phyloP scores from a whole-genome alignment of 2,329 filamentous ascomycete genomes.

The Alternaria metachromatica region DNA sequence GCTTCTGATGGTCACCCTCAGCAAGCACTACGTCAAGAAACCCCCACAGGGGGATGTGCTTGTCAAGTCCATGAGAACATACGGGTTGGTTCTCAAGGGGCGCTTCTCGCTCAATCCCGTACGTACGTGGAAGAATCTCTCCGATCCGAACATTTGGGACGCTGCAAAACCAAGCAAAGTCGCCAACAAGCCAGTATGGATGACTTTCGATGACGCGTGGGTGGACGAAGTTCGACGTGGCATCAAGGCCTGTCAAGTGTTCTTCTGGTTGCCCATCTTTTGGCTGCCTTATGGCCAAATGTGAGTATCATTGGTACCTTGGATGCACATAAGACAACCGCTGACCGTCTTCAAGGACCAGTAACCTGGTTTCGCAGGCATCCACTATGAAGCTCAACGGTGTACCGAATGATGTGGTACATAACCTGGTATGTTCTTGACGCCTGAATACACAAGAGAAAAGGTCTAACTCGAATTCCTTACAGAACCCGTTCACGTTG shows the following conservation, averaged over 20 bases:
- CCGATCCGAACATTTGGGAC: constrained; percentile 49
- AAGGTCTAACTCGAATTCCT: neutral
- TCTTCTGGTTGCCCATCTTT: constrained; percentile 58
- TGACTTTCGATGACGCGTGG: constrained; percentile 82
- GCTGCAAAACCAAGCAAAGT: constrained; percentile 69
- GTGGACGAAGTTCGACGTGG: constrained; percentile 61
- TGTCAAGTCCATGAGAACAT: constrained; percentile 69
- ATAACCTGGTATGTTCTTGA: constrained; percentile 61
- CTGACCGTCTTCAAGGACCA: constrained; percentile 55
- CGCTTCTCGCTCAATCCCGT: constrained; percentile 66
- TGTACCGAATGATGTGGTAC: constrained; percentile 77
- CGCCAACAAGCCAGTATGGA: constrained; percentile 67
- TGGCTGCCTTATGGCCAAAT: constrained; percentile 67
- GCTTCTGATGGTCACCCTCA: constrained; percentile 55
- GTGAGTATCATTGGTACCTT: neutral
- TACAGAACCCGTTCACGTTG: constrained; percentile 71
- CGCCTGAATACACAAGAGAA: neutral
- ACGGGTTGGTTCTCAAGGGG: constrained; percentile 65
- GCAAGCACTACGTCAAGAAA: constrained; percentile 47
- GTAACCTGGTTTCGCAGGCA: constrained; percentile 62
- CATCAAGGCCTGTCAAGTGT: constrained; percentile 31
- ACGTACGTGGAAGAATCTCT: constrained; percentile 54
- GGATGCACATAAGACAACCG: neutral
- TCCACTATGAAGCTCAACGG: constrained; percentile 62
- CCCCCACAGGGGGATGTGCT: constrained; percentile 74